phyloP scores from a whole-genome alignment of 2,329 filamentous ascomycete genomes.

The Pestalotiopsis sp. region DNA sequence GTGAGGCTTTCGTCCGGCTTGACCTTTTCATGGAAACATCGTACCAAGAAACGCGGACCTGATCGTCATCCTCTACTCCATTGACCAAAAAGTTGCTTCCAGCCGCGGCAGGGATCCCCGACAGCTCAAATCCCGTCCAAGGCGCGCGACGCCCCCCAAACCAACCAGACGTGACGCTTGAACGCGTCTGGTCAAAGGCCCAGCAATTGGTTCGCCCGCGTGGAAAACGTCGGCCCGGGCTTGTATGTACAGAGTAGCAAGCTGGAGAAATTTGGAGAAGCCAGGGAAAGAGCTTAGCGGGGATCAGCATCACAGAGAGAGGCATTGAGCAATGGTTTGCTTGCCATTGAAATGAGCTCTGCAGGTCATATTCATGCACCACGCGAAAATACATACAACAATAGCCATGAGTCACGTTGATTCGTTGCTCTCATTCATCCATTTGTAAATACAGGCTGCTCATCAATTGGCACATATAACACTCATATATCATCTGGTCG shows the following conservation, averaged over 20 bases:
- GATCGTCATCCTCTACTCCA: not conserved
- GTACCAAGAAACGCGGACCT: not conserved
- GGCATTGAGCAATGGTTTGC: conserved; percentile 5
- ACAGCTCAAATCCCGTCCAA: not conserved
- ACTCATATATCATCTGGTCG: not conserved
- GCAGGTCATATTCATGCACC: conserved; percentile 16
- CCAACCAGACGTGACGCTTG: not conserved
- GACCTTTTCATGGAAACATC: too few relatives aligned
- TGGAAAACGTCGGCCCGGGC: conserved; percentile 4
- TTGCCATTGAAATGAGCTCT: conserved; percentile 16
- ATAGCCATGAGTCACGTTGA: not conserved
- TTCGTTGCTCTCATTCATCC: not conserved
- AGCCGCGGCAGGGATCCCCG: not conserved
- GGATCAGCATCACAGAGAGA: not conserved
- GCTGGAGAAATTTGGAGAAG: conserved; percentile 15
- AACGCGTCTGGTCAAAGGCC: not conserved
- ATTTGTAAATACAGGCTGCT: not conserved
- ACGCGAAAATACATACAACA: conserved; percentile 6
- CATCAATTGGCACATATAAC: not conserved
- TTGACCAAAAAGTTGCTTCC: not conserved
- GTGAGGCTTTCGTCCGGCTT: not conserved
- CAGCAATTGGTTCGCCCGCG: not conserved
- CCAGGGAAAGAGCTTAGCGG: not conserved
- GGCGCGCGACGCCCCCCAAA: not conserved
- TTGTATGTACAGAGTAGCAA: not conserved